phyloP scores from a whole-genome alignment of 1,284 basidiomycete species.

The Veloporphyrellus conicus region DNA sequence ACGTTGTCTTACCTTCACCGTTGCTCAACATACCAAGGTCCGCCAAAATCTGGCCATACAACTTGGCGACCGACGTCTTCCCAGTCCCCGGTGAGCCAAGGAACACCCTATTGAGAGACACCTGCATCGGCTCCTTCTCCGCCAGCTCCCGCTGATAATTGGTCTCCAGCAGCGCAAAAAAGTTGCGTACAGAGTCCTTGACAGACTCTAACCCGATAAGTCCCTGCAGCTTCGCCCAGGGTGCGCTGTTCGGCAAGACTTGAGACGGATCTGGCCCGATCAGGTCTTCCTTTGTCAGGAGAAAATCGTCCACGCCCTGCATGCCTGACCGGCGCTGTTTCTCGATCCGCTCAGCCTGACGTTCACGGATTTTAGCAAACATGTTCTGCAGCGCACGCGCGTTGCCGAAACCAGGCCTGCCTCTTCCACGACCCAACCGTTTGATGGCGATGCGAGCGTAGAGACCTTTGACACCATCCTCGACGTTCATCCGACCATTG shows the following conservation, averaged over 20 bases:
- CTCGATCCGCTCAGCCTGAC: conserved; percentile 36
- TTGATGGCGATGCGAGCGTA: conserved; percentile 49
- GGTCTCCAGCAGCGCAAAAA: conserved; percentile 44
- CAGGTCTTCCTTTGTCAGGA: conserved; percentile 28
- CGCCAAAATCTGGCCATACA: conserved; percentile 58
- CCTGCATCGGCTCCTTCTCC: conserved; percentile 48
- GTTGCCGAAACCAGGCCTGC: conserved; percentile 57
- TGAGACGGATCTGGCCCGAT: conserved; percentile 60
- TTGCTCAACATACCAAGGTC: conserved; percentile 46
- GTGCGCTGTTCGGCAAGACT: conserved; percentile 41
- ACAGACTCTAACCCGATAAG: conserved; percentile 55
- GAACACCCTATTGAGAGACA: conserved; percentile 61
- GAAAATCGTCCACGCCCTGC: conserved; percentile 12
- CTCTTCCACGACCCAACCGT: conserved; percentile 53
- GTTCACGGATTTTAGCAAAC: conserved; percentile 41
- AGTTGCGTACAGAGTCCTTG: conserved; percentile 49
- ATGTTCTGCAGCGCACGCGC: conserved; percentile 55
- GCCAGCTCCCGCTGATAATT: conserved; percentile 59
- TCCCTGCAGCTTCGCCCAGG: conserved; percentile 50
- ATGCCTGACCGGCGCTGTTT: conserved; percentile 8
- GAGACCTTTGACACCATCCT: conserved; percentile 52
- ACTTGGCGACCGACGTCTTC: conserved; percentile 61
- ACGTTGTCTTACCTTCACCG: conserved; percentile 31
- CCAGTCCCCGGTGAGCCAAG: conserved; percentile 64
- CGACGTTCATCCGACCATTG: conserved; percentile 48